Conservation (phyloP, 2,329 filamentous ascomycete species). For the Exophiala mesophila region DNA sequence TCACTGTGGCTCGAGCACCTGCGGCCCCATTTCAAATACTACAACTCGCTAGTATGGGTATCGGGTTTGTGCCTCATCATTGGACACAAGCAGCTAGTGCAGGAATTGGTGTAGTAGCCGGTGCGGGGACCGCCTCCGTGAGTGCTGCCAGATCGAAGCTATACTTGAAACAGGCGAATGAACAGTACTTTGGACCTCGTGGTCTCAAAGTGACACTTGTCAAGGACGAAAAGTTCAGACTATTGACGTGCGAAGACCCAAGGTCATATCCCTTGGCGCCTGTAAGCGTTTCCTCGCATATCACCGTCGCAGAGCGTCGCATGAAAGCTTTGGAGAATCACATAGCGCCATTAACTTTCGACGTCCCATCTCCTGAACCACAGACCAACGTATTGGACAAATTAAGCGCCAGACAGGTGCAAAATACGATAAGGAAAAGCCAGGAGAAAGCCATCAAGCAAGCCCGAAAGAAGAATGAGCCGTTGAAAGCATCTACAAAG, state of each 20-base stretch:
- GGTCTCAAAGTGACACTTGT: constrained; percentile 6
- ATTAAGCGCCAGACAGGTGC: constrained; percentile 3
- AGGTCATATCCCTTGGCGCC: neutral
- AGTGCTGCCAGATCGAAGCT: constrained; percentile 1
- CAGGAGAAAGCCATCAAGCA: neutral
- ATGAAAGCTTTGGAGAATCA: constrained; percentile 1
- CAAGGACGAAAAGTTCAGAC: neutral
- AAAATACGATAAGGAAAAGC: neutral
- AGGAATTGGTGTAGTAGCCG: constrained; percentile 6
- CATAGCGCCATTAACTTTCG: constrained; percentile 4
- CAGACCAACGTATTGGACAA: constrained; percentile 1
- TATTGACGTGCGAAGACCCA: neutral
- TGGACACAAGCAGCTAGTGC: constrained; percentile 10
- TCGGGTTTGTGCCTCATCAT: constrained; percentile 15
- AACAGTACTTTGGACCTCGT: constrained; percentile 4
- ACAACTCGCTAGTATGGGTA: constrained; percentile 7
- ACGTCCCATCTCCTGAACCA: constrained; percentile 1
- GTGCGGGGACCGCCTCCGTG: neutral
- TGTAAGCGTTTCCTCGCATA: too few relatives aligned
- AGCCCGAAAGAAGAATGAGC: neutral
- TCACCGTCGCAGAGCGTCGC: constrained; percentile 3
- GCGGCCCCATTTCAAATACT: constrained; percentile 11
- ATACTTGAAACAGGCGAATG: constrained; percentile 7
- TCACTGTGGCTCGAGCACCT: constrained; percentile 12
- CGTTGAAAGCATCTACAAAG: neutral